These are phyloP conservation scores for Rhizopus stolonifer DNA, from an alignment of 371 early-diverging fungal genomes.

Conservation along the genomic window DNA sequence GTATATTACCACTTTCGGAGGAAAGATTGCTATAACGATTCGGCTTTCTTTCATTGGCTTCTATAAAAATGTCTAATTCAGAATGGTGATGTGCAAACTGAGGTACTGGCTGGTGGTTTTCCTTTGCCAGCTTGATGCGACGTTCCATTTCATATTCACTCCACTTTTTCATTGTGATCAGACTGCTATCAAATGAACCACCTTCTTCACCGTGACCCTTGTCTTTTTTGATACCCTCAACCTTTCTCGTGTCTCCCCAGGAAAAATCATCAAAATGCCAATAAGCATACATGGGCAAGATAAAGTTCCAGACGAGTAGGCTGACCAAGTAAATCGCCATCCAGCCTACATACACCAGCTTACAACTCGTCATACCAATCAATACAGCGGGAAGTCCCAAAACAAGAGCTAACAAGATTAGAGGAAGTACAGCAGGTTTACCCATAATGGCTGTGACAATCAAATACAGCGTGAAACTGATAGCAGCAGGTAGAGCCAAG, in stretches of 20 bases:
- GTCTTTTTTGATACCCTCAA: constrained; percentile 61
- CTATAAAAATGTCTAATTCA: constrained; percentile 24
- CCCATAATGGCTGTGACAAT: constrained; percentile 48
- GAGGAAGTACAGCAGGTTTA: constrained; percentile 64
- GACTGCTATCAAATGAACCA: constrained; percentile 71
- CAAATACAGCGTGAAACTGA: constrained; percentile 65
- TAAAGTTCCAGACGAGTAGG: constrained; percentile 95
- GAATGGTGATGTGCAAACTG: constrained; percentile 19
- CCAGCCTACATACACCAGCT: constrained; percentile 92
- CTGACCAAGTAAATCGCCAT: constrained; percentile 91
- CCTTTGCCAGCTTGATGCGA: constrained; percentile 18
- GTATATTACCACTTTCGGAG: constrained; percentile 32
- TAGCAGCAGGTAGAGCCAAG: constrained; percentile 80
- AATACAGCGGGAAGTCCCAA: constrained; percentile 84
- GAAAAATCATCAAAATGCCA: constrained; percentile 99
- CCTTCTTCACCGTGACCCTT: constrained; percentile 73
- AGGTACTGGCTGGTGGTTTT: constrained; percentile 21
- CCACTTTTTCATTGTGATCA: constrained; percentile 65
- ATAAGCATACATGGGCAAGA: constrained; percentile 94
- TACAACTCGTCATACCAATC: constrained; percentile 87
- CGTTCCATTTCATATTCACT: constrained; percentile 68
- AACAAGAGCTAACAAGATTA: constrained; percentile 66
- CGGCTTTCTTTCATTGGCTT: not conserved
- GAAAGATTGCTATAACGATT: constrained; percentile 22
- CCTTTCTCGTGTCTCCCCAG: constrained; percentile 95